A percentile compares a stretch with the other conserved stretches of the same genome.
Conservation (phyloP, 2,329 filamentous ascomycete species). For the Claviceps sp. region DNA sequence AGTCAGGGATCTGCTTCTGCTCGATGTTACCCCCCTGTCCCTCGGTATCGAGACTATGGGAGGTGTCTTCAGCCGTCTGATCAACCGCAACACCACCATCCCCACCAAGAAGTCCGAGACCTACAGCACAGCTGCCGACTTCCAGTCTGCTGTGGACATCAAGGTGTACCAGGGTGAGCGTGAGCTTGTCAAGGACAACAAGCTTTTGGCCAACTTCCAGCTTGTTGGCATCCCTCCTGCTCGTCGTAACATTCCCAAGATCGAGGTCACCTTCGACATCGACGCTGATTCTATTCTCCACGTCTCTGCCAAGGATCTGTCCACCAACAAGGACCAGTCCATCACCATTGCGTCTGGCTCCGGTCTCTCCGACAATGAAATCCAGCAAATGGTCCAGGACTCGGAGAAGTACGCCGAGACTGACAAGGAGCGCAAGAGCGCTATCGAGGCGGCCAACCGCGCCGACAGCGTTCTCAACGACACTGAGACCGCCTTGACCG, state of each 20-base stretch:
- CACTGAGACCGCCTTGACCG: conserved; percentile 95
- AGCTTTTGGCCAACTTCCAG: conserved; percentile 98
- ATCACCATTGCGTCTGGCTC: conserved; percentile 98
- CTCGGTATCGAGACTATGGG: conserved; percentile 97
- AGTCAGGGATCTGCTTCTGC: conserved; percentile 87
- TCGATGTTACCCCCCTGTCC: conserved; percentile 90
- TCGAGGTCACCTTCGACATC: conserved; percentile 98
- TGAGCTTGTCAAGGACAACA: conserved; percentile 98
- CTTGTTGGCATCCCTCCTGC: conserved; percentile 93
- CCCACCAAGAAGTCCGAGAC: conserved; percentile 98
- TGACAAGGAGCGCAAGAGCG: conserved; percentile 91
- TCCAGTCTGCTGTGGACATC: conserved; percentile 98
- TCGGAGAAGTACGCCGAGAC: conserved; percentile 91
- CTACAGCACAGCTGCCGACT: conserved; percentile 94
- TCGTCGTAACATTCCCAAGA: conserved; percentile 88
- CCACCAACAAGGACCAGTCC: conserved; percentile 97
- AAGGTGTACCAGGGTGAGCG: conserved; percentile 99
- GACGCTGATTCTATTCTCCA: conserved; percentile 96
- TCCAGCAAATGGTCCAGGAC: conserved; percentile 94
- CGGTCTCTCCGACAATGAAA: conserved; percentile 87
- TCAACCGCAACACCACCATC: conserved; percentile 98
- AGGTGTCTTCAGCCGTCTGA: conserved; percentile 93
- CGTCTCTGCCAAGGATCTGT: conserved; percentile 98
- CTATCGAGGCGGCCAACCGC: conserved; percentile 94
- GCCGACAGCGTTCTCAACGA: conserved; percentile 94